Evolutionary conservation across 2,329 filamentous ascomycete species (phyloP), one percentile per base, ranked within the genome.

Genomic region (Chaetomium strumarium): DNA sequence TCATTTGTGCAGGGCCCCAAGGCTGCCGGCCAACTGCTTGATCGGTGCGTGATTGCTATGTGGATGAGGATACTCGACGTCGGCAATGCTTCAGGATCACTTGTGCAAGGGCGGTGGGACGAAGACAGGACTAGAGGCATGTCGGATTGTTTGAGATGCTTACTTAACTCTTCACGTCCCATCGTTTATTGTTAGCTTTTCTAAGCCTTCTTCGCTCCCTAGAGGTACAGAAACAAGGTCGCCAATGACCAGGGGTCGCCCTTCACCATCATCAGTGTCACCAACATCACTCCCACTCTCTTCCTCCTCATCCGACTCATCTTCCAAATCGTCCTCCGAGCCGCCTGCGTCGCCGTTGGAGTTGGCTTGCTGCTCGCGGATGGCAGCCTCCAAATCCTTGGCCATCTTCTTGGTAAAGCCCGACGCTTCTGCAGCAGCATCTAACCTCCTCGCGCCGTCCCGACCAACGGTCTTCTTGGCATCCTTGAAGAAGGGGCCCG

Each of bases 391-490:
- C 14, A 99, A 73, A 61, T 99, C 93, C 69, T 93, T 95, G 14
- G 90, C 81, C 86, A 96, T 96, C 73, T 96, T 97, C 75, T 86
- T 95, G 17, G 90, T 95, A 68, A 99, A 97, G 0, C 93, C 93
- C 2, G 90, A 95, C 0, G 93, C 93, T 65, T 95, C 87, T 1
- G 95, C 90, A 31, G 88, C 82, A 14, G 95, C 84, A 69, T 99
- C 95, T 14, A 99, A 71, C 59, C 93, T 79, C 57, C 75, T 83
- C 0, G 75, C 77, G 12, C 82, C 81, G 51, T 84, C 81, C 65
- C 80, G 79, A 12, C 81, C 80, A 47, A 90, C 73, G 1, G 77
- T 78, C 69, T 91, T 93, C 66, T 85, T 87, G 19, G 90, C 89
- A 56, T 95, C 86, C 46, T 83, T 81, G 71, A 90, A 96, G 68